Evolutionary conservation across 192 early-diverging fungal species (phyloP), one percentile per base, ranked within the genome.

Genomic region (Backusella liffmaniae): DNA sequence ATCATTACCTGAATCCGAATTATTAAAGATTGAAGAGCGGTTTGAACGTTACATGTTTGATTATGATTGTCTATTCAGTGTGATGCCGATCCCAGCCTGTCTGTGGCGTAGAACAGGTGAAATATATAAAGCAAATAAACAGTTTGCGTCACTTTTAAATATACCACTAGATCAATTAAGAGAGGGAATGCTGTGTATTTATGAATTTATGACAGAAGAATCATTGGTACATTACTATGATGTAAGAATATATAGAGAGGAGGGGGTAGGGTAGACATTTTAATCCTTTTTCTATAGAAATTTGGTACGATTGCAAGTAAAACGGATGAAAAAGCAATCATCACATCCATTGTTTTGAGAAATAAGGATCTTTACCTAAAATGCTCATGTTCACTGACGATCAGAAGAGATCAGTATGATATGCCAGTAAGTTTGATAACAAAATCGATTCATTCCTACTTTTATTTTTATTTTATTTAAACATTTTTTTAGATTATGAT

Each of bases 121-220:
- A 62, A 62, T 62, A 62, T 62, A 62, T 4, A 62, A 62, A 13
- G 56, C 18, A 62, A 62, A 62, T 62, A 62, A 12, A 29, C 56
- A 62, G 12, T 62, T 62, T 62, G 56, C 56, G 10, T 62, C 56
- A 29, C 56, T 62, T 62, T 62, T 62, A 62, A 62, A 62, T 62
- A 62, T 62, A 62, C 26, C 56, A 62, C 23, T 26, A 2, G 56
- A 62, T 62, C 56, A 62, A 13, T 26, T 62, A 29, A 62, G 8
- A 26, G 56, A 62, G 23, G 56, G 56, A 0, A 5, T 62, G 8
- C 26, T 29, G 23, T 62, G 56, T 29, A 62, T 62, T 62, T 62
- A 62, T 62, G 56, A 62, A 26, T 62, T 62, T 62, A 62, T 62
- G 56, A 62, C 56, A 12, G 56, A 62, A 5, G 56, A 62, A 13